Percentiles rank a stretch among this genome's conserved stretches.
These are phyloP conservation scores for Ormosia semicastrata DNA, from an alignment of 306 rosid genomes.

Conservation along the genomic window DNA sequence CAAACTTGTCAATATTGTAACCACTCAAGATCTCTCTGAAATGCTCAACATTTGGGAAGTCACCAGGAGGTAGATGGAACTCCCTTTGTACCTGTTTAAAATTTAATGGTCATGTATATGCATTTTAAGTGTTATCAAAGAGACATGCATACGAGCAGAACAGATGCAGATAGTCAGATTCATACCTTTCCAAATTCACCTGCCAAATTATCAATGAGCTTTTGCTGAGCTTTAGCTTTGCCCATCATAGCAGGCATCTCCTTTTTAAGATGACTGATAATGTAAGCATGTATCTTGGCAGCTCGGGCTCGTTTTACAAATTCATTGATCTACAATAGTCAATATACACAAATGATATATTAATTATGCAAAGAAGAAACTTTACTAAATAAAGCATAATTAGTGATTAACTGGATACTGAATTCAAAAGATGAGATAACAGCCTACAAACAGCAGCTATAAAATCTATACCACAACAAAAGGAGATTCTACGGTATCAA, in stretches of 20 bases:
- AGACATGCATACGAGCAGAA: neutral
- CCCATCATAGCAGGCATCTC: conserved; percentile 93
- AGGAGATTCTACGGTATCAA: neutral
- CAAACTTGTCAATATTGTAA: conserved; percentile 72
- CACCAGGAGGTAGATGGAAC: conserved; percentile 83
- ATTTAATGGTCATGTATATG: neutral
- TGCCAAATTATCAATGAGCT: conserved; percentile 67
- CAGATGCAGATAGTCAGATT: neutral
- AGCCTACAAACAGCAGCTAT: neutral
- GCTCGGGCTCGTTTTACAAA: conserved; percentile 93
- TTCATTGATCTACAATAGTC: conserved; percentile 70
- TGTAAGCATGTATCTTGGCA: conserved; percentile 87
- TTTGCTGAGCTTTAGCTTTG: conserved; percentile 81
- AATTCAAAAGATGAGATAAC: neutral
- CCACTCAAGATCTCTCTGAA: conserved; percentile 64
- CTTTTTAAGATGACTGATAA: conserved; percentile 80
- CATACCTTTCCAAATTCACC: conserved; percentile 85
- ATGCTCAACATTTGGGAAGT: conserved; percentile 79
- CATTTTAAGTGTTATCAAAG: neutral
- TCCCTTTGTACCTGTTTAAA: conserved; percentile 74
- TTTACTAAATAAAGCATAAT: neutral
- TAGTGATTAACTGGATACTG: neutral
- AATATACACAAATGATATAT: neutral
- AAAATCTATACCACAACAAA: neutral
- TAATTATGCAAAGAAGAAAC: neutral